Evolutionary conservation across 2,329 filamentous ascomycete genomes (phyloP), one percentile per base, ranked within the genome.

Genomic region (Gremmenia infestans): DNA sequence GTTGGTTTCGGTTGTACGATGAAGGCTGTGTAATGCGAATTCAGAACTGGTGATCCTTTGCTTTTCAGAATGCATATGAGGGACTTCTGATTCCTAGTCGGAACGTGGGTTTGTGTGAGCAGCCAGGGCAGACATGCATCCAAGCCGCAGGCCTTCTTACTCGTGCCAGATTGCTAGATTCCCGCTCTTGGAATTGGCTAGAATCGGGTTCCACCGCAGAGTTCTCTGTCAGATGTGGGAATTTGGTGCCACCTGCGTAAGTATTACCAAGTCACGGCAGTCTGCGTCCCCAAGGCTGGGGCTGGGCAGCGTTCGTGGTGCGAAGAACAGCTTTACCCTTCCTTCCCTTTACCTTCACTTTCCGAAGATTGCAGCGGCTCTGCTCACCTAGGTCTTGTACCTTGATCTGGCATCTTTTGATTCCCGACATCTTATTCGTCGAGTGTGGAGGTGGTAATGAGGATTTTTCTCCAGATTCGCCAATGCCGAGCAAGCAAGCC

Each of bases 111-210:
- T 45, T n/a, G 12, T 19, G 12, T 45, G 42, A 23, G 19, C 19
- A 45, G 19, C 42, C 42, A 39, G 50, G 55, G 45, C 49, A 48
- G 48, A 58, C 42, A 50, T 49, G 36, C 35, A 23, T 45, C 22
- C 19, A 14, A 14, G 42, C 42, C 19, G 46, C 35, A 50, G 45
- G 49, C 56, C 54, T 45, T 37, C 12, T 35, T 43, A 56, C 53
- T 50, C 47, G 42, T 19, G 42, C 42, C 19, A 57, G 56, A 62
- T 51, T 39, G 36, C 53, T 50, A 58, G 55, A 57, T 55, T 59
- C 40, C 50, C 19, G 48, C 32, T 23, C 45, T 42, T 37, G 45
- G 47, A 54, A 32, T 32, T 43, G 52, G 46, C 11, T 45, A 22
- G 42, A 45, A 45, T 19, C 25, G 46, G 17, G 55, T 60, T 45